A percentile compares a stretch with the other conserved stretches of the same genome.
These are phyloP conservation scores for Lactuca sativa DNA, from an alignment of 129 eudicot genomes.

Conservation along the genomic window DNA sequence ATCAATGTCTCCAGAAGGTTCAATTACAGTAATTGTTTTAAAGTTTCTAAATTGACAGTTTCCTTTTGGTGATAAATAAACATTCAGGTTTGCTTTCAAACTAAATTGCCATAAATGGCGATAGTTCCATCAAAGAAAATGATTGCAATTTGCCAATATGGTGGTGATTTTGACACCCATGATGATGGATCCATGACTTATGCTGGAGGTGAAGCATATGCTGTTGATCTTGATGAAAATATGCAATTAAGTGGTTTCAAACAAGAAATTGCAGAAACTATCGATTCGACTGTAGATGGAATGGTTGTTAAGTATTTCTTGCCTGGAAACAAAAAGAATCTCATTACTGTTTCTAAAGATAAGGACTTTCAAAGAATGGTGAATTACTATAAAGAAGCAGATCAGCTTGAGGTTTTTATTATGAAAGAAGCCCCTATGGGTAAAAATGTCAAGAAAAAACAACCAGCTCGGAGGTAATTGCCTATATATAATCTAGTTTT, in stretches of 20 bases:
- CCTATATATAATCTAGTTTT: too few relatives aligned
- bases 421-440: slow-evolving; percentile 41
- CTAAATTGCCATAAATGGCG: slow-evolving; percentile 20
- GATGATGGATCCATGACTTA: slow-evolving; percentile 42
- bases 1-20: too few relatives aligned
- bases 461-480: slow-evolving; percentile 44
- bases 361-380: slow-evolving; percentile 55
- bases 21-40: too few relatives aligned
- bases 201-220: slow-evolving; percentile 46
- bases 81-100: slow-evolving; percentile 12
- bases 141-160: slow-evolving; percentile 46
- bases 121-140: slow-evolving; percentile 40
- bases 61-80: not conserved
- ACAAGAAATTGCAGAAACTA: slow-evolving; percentile 47
- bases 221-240: slow-evolving; percentile 46
- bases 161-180: slow-evolving; percentile 41
- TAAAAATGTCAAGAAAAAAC: slow-evolving; percentile 39
- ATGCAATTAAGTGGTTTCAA: slow-evolving; percentile 40
- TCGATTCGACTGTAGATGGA: slow-evolving; percentile 42
- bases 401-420: slow-evolving; percentile 44
- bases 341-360: slow-evolving; percentile 47
- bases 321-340: slow-evolving; percentile 48
- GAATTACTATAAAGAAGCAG: slow-evolving; percentile 41
- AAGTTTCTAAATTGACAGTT: not conserved
- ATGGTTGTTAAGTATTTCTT: slow-evolving; percentile 44